Conservation (phyloP, 106 monocot species). For the Dioscorea alata region DNA sequence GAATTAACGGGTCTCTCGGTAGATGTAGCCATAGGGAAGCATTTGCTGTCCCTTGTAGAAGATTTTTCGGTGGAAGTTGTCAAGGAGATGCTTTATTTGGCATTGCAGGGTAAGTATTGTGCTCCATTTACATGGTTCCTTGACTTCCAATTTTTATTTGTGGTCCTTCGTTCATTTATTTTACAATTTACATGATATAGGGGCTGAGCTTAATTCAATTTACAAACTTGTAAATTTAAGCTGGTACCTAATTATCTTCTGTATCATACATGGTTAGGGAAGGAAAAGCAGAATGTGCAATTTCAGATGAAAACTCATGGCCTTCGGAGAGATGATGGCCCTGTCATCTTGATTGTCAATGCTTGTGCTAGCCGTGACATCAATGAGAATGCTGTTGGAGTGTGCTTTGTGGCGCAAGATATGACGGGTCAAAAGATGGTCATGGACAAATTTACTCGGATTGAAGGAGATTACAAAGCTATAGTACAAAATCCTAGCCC, state of each 20-base stretch:
- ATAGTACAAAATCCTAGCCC: slow-evolving; percentile 77
- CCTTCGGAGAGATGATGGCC: slow-evolving; percentile 37
- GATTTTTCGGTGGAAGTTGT: slow-evolving; percentile 46
- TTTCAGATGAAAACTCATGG: slow-evolving; percentile 80
- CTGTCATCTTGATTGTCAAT: slow-evolving; percentile 71
- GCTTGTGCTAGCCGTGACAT: slow-evolving; percentile 79
- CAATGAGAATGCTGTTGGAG: slow-evolving; percentile 60
- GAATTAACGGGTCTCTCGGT: slow-evolving; percentile 67
- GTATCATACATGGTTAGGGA: slow-evolving; percentile 28
- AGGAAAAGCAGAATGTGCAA: slow-evolving; percentile 75
- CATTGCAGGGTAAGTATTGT: slow-evolving; percentile 52
- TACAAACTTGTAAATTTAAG: no score
- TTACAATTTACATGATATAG: no score
- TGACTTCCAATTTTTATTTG: not conserved
- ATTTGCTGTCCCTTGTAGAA: slow-evolving; percentile 74
- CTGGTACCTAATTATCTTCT: no score
- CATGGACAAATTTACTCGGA: slow-evolving; percentile 76
- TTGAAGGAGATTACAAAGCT: slow-evolving; percentile 85
- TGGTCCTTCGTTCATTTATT: no score
- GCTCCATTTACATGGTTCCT: not conserved
- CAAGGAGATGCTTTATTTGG: slow-evolving; percentile 66
- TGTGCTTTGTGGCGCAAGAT: slow-evolving; percentile 91
- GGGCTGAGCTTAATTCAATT: no score
- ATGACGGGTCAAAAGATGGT: slow-evolving; percentile 66
- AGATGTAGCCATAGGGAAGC: slow-evolving; percentile 68